Evolutionary conservation across 257 asterid species (phyloP).

Genomic region (Hygrophila difformis): DNA sequence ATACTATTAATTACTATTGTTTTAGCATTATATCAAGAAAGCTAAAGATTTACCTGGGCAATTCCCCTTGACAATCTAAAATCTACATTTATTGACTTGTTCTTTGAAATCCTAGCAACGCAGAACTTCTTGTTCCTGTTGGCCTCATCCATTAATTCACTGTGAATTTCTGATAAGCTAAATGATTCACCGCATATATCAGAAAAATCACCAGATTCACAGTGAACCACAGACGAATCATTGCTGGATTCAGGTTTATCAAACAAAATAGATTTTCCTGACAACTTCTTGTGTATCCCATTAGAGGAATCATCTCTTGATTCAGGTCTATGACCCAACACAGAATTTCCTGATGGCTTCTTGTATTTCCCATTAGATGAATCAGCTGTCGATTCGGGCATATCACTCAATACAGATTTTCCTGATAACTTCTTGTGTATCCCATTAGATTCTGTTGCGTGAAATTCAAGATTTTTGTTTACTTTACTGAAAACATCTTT

Average conservation of each 20-base stretch:
- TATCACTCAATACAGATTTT: conserved; percentile 33
- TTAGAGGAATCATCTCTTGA: too few relatives aligned
- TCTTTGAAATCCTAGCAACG: conserved; percentile 63
- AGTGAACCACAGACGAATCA: conserved; percentile 24
- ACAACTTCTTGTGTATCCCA: conserved; percentile 28
- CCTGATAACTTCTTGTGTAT: conserved; percentile 28
- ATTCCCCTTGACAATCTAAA: conserved; percentile 96
- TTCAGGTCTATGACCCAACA: too few relatives aligned
- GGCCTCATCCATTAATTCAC: conserved; percentile 48
- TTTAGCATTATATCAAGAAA: conserved; percentile 13
- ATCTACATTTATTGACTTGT: conserved; percentile 86
- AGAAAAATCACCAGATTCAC: conserved; percentile 37
- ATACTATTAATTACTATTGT: neutral
- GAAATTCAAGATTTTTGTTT: conserved; percentile 39
- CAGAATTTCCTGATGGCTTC: too few relatives aligned
- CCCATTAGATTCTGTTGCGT: conserved; percentile 36
- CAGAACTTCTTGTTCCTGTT: conserved; percentile 55
- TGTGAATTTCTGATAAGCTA: conserved; percentile 42
- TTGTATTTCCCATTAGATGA: too few relatives aligned
- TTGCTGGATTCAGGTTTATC: conserved; percentile 29
- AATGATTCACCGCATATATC: conserved; percentile 42
- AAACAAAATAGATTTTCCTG: conserved; percentile 33
- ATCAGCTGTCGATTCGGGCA: too few relatives aligned
- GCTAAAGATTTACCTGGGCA: conserved; percentile 58
- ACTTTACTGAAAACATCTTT: conserved; percentile 24